phyloP scores from a whole-genome alignment of 306 rosid species.

The Castanea sativa region DNA sequence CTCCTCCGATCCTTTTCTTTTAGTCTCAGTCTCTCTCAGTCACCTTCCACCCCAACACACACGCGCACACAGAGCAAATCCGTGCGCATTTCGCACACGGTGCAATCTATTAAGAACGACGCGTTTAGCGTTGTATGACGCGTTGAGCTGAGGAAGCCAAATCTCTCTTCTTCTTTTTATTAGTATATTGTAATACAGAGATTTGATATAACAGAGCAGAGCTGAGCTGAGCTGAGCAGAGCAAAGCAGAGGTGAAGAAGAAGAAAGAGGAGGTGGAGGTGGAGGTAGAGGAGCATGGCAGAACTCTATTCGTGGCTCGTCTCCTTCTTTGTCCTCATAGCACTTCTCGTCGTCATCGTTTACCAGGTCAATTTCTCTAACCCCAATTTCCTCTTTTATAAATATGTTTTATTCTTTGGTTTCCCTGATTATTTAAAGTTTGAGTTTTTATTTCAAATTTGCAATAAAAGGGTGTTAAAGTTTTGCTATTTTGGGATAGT shows the following conservation, averaged over 20 bases:
- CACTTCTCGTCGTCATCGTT: conserved; percentile 68
- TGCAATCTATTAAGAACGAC: not conserved
- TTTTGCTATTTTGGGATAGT: not conserved
- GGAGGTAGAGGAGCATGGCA: conserved; percentile 48
- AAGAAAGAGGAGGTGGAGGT: not conserved
- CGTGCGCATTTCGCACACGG: conserved; percentile 18
- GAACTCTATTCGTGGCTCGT: conserved; percentile 78
- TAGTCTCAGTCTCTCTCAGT: not conserved
- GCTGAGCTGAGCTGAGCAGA: not conserved
- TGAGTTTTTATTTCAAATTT: not conserved
- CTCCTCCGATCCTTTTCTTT: conserved; percentile 8
- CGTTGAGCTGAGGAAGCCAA: not conserved
- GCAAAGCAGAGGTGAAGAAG: not conserved
- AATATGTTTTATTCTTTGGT: not conserved
- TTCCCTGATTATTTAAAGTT: not conserved
- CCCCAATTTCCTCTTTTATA: not conserved
- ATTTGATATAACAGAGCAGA: not conserved
- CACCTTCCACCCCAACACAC: too few relatives aligned
- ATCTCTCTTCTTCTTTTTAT: too few relatives aligned
- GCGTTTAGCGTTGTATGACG: not conserved
- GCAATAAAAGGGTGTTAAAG: not conserved
- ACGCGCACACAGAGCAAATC: not conserved
- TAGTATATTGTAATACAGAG: not conserved
- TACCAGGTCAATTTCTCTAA: conserved; percentile 61
- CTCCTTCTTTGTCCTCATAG: conserved; percentile 81